phyloP scores from a whole-genome alignment of 345 rosid genomes.

The Hevea brasiliensis region DNA sequence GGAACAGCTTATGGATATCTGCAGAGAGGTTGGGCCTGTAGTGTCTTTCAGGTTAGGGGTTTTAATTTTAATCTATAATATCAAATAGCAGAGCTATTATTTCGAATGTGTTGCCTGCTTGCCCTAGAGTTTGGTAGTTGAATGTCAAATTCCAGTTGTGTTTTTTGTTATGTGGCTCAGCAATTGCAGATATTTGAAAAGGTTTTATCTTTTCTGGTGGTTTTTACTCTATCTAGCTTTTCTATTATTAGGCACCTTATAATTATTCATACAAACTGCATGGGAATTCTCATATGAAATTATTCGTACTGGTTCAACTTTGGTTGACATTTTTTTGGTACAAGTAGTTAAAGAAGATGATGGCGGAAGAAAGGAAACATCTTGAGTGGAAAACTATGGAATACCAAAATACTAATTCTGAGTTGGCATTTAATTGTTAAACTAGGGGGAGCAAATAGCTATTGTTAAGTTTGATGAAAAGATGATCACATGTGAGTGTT shows the following conservation, averaged over 20 bases:
- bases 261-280: not conserved
- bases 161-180: not conserved
- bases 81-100: not conserved
- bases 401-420: not conserved
- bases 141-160: not conserved
- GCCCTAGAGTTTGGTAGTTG: not conserved
- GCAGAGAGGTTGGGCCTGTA: conserved; percentile 97
- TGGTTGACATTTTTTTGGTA: not conserved
- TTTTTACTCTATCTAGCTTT: not conserved
- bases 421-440: not conserved
- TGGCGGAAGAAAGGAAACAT: not conserved
- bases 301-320: not conserved
- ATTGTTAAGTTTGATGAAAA: too few species aligned
- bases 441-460: too few species aligned
- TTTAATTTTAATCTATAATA: not conserved
- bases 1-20: conserved; percentile 91
- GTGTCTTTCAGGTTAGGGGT: conserved; percentile 87
- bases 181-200: not conserved
- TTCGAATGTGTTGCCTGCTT: not conserved
- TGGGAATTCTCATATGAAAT: not conserved
- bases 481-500: too few species aligned
- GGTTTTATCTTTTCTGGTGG: not conserved
- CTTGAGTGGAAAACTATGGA: not conserved
- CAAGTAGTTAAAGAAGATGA: not conserved
- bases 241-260: not conserved